A percentile compares a stretch with the other conserved stretches of the same genome.
Evolutionary conservation across 345 rosid genomes (phyloP).

Genomic region (Populus tremula): DNA sequence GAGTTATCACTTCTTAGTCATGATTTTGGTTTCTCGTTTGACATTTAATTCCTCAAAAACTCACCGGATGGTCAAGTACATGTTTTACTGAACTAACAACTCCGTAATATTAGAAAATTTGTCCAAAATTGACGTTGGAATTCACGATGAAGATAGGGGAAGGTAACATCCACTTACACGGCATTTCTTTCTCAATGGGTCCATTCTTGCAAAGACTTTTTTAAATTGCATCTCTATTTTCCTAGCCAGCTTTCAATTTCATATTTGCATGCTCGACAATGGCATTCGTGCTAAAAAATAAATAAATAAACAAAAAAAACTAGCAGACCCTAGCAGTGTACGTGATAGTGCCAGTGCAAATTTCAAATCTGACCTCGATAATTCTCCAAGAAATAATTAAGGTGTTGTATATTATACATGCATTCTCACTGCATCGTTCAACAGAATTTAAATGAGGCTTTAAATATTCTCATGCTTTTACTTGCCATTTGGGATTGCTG

Average conservation of each 20-base stretch:
- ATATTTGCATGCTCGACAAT: not conserved
- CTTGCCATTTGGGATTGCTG: not conserved
- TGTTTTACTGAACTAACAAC: not conserved
- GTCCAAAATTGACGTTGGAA: not conserved
- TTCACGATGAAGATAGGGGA: not conserved
- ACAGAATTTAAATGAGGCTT: not conserved
- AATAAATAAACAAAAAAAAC: too few relatives aligned
- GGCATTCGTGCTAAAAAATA: not conserved
- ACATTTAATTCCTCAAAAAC: not conserved
- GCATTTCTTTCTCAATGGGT: not conserved
- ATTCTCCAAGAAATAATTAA: not conserved
- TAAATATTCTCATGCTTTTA: not conserved
- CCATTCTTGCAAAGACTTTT: not conserved
- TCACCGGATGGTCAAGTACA: not conserved
- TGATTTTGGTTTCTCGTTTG: not conserved
- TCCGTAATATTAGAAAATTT: too few relatives aligned
- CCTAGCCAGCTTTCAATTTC: not conserved
- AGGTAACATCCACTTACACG: not conserved
- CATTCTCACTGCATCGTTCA: not conserved
- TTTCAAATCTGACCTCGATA: not conserved
- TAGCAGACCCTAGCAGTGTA: not conserved
- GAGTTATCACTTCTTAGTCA: not conserved
- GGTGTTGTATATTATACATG: not conserved
- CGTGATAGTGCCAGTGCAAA: not conserved
- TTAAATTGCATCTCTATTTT: not conserved